Evolutionary conservation across 2,329 filamentous ascomycete genomes (phyloP).

Genomic region (Nectriaceae sp.): DNA sequence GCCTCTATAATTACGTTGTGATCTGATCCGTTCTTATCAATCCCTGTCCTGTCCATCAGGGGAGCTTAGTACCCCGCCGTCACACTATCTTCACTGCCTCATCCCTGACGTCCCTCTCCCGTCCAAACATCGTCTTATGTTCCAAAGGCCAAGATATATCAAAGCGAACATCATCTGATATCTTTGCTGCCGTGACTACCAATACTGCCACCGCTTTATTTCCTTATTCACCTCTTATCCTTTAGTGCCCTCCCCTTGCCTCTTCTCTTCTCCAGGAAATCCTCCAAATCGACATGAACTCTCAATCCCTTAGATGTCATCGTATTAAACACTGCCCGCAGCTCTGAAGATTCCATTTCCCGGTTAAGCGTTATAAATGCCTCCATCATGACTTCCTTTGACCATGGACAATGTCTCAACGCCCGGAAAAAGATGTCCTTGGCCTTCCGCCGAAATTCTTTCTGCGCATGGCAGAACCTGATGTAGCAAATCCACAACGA

Average conservation of each 20-base stretch:
- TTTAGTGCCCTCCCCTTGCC: background rate
- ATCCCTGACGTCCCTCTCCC: background rate
- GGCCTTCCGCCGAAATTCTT: constrained; percentile 41
- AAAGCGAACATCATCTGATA: too few relatives aligned
- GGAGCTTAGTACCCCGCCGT: too few relatives aligned
- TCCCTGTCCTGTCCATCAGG: too few relatives aligned
- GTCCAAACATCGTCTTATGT: background rate
- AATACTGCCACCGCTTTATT: too few relatives aligned
- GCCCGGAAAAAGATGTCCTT: constrained; percentile 53
- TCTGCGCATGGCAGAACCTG: constrained; percentile 44
- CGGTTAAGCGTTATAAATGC: constrained; percentile 48
- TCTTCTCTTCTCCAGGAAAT: constrained; percentile 41
- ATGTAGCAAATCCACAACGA: constrained; percentile 54
- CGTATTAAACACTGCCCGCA: constrained; percentile 49
- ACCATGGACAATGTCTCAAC: constrained; percentile 50
- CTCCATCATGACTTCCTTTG: constrained; percentile 52
- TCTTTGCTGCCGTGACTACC: too few relatives aligned
- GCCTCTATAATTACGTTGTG: too few relatives aligned
- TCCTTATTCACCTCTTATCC: too few relatives aligned
- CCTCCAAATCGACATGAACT: constrained; percentile 54
- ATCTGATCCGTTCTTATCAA: too few relatives aligned
- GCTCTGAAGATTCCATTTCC: constrained; percentile 49
- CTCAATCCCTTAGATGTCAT: constrained; percentile 52
- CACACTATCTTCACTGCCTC: too few relatives aligned
- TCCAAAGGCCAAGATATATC: too few relatives aligned